Evolutionary conservation across 2,329 filamentous ascomycete genomes (phyloP), one percentile per base, ranked within the genome.

Genomic region (Aspergillus tamarii): DNA sequence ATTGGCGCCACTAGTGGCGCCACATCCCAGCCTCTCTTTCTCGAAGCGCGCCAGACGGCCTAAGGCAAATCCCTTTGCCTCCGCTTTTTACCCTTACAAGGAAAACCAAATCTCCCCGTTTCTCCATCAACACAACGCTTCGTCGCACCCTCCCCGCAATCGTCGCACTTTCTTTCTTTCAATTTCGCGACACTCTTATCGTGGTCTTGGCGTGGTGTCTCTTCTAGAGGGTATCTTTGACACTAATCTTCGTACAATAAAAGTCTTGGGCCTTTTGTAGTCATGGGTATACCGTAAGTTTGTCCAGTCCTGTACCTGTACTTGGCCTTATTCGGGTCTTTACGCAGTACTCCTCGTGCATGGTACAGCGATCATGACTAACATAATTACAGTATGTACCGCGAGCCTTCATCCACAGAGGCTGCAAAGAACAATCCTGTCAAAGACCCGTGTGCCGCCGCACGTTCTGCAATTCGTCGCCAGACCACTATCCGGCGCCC

Each of bases 391-490:
- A 84, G 84, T 66, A 82, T 88, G 77, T 88, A 82, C 80, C 82
- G 81, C 74, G 83, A 85, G 72, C 84, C 84, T 58, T 79, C 81
- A 46, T 79, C 82, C 55, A 77, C 81, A 64, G 78, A 80, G 61
- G 74, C 76, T 28, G 26, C 67, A 36, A 76, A 72, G 57, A 81
- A 80, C 60, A 76, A 80, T 63, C 74, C 79, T 59, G 73, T 79
- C 66, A 87, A 87, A 73, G 86, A 88, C 70, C 75, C 81, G 43
- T 82, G 83, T 62, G 84, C 84, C 54, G 73, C 80, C 61, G 77
- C 82, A 61, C 84, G 87, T 72, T 88, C 85, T 45, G 77, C 84
- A 48, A 89, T 89, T 70, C 84, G 87, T 64, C 84, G 87, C 63
- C 81, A 83, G 66, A 70, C 77, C 63, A 72, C 75, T 53, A 73